Evolutionary conservation across 2,329 filamentous ascomycete species (phyloP).

Genomic region (Penicillium sumatraense): DNA sequence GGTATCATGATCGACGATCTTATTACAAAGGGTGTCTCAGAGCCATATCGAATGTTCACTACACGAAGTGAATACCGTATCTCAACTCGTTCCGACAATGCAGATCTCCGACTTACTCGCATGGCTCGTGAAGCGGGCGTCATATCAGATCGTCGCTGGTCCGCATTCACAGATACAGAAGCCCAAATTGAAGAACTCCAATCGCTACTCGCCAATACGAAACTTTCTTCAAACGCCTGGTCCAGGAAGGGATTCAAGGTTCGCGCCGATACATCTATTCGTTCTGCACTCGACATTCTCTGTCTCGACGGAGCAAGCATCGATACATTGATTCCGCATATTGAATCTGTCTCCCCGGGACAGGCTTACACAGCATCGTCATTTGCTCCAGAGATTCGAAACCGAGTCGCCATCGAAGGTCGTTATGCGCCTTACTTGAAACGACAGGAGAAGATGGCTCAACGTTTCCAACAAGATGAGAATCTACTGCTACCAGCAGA

Average conservation of each 20-base stretch:
- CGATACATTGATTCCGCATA: conserved; percentile 59
- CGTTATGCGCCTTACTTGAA: conserved; percentile 85
- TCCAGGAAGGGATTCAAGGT: conserved; percentile 70
- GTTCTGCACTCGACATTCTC: conserved; percentile 79
- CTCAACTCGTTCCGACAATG: conserved; percentile 89
- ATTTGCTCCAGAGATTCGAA: conserved; percentile 60
- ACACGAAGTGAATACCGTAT: conserved; percentile 94
- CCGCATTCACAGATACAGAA: conserved; percentile 66
- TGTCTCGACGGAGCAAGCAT: conserved; percentile 66
- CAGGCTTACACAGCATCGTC: conserved; percentile 57
- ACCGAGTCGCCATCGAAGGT: conserved; percentile 78
- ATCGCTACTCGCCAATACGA: conserved; percentile 61
- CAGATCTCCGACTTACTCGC: conserved; percentile 81
- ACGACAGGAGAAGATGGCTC: conserved; percentile 69
- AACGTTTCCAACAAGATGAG: conserved; percentile 76
- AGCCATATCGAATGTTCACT: conserved; percentile 99
- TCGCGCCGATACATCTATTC: conserved; percentile 66
- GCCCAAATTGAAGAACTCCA: conserved; percentile 71
- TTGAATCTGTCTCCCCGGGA: conserved; percentile 49
- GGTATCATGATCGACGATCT: conserved; percentile 99
- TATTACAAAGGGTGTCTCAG: conserved; percentile 92
- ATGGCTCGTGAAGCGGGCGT: conserved; percentile 78
- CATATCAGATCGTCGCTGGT: conserved; percentile 80
- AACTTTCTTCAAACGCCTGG: conserved; percentile 69
- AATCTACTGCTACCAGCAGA: conserved; percentile 70